Conservation (phyloP, 208 protist genomes). For the Trypanosoma caninum region DNA sequence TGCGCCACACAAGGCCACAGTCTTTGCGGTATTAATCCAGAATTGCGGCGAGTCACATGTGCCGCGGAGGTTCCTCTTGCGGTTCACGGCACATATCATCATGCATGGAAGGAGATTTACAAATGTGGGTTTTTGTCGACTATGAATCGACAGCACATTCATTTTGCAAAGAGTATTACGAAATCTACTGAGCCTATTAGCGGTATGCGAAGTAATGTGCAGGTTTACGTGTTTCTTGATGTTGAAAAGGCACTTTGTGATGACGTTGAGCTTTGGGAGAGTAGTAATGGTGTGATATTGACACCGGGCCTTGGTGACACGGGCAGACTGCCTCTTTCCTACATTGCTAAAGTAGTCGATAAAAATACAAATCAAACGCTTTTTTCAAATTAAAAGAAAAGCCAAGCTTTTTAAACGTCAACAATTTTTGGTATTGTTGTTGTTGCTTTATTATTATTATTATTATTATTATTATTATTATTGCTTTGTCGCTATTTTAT, state of each 20-base stretch:
- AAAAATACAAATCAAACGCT: conserved; percentile 31
- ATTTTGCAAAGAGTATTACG: conserved; percentile 80
- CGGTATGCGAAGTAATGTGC: conserved; percentile 66
- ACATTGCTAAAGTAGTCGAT: conserved; percentile 66
- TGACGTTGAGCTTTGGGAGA: conserved; percentile 66
- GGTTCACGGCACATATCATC: conserved; percentile 83
- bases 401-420: no score
- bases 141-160: conserved; percentile 87
- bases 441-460: no score
- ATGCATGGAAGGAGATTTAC: conserved; percentile 49
- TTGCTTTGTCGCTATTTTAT: no score
- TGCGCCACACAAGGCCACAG: conserved; percentile 84
- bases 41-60: conserved; percentile 44
- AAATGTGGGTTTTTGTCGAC: conserved; percentile 72
- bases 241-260: conserved; percentile 52
- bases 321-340: conserved; percentile 54
- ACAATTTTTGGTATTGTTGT: conserved; percentile 2
- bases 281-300: conserved; percentile 84
- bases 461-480: no score
- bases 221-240: conserved; percentile 82
- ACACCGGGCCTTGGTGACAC: conserved; percentile 68
- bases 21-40: conserved; percentile 45
- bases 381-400: background rate
- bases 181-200: conserved; percentile 56
- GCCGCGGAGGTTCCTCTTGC: conserved; percentile 32